These are phyloP conservation scores for Phytophthora tubulina DNA, from an alignment of 352 stramenopile genomes.

Conservation along the genomic window DNA sequence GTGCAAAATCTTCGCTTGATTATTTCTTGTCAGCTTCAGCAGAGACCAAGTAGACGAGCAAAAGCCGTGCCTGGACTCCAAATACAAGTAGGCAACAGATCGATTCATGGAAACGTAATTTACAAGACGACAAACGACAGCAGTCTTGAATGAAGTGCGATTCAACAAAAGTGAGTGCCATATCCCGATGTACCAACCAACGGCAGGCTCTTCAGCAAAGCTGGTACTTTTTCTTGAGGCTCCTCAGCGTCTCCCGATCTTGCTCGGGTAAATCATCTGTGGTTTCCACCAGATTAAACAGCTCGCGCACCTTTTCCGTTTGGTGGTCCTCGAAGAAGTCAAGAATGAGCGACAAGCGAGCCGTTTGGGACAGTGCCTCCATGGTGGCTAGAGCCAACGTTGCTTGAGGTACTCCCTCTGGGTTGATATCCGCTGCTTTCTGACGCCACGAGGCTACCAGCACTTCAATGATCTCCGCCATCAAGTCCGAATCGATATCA, in stretches of 20 bases:
- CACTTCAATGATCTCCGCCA: constrained; percentile 73
- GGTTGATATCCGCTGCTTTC: constrained; percentile 5
- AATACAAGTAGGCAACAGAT: constrained; percentile 12
- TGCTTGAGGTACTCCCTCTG: constrained; percentile 19
- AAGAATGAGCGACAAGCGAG: constrained; percentile 67
- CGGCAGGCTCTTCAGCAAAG: too few species aligned
- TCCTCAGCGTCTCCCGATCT: constrained; percentile 22
- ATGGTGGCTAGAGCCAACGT: constrained; percentile 56
- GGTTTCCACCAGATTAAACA: constrained; percentile 34
- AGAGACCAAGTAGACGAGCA: constrained; percentile 45
- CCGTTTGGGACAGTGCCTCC: constrained; percentile 52
- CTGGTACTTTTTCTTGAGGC: constrained; percentile 35
- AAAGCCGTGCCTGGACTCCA: background rate
- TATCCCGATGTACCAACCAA: background rate
- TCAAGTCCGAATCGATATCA: constrained; percentile 79
- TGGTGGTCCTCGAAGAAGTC: constrained; percentile 83
- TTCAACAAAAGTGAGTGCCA: background rate
- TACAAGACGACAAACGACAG: constrained; percentile 26
- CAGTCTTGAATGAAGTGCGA: constrained; percentile 25
- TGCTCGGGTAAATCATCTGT: constrained; percentile 2
- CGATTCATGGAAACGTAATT: constrained; percentile 39
- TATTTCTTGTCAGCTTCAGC: constrained; percentile 73
- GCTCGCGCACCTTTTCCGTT: constrained; percentile 48
- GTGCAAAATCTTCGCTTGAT: constrained; percentile 87
- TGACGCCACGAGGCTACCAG: constrained; percentile 44